Evolutionary conservation across 208 protist species (phyloP).

Genomic region (Strigomonas galati): DNA sequence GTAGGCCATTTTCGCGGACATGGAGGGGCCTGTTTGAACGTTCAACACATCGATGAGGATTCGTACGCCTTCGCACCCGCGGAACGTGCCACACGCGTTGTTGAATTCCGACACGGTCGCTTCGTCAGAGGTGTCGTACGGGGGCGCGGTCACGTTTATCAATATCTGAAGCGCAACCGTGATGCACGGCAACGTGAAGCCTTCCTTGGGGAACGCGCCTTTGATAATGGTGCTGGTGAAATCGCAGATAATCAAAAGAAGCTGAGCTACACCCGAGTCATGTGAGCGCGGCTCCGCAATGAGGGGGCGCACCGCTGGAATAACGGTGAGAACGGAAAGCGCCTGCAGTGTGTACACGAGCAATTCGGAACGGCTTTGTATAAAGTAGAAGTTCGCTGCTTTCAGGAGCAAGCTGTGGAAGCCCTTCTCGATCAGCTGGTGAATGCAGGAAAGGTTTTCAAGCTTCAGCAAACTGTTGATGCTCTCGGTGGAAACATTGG

Average conservation of each 20-base stretch:
- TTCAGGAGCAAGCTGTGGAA: conserved; percentile 67
- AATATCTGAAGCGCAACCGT: conserved; percentile 72
- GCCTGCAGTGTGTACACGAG: conserved; percentile 68
- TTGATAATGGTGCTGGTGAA: conserved; percentile 57
- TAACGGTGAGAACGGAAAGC: conserved; percentile 66
- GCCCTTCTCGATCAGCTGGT: conserved; percentile 56
- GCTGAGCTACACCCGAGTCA: conserved; percentile 73
- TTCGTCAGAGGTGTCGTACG: conserved; percentile 62
- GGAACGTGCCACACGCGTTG: conserved; percentile 60
- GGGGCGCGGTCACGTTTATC: conserved; percentile 64
- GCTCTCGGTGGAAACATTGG: conserved; percentile 69
- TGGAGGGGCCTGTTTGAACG: conserved; percentile 43
- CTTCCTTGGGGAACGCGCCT: conserved; percentile 59
- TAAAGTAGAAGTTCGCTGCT: conserved; percentile 75
- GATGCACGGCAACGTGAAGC: conserved; percentile 67
- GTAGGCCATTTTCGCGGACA: conserved; percentile 73
- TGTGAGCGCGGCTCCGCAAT: conserved; percentile 57
- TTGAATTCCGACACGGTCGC: conserved; percentile 61
- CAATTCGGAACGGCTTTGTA: conserved; percentile 75
- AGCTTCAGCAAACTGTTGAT: conserved; percentile 71
- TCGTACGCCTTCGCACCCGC: conserved; percentile 70
- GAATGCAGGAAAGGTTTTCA: conserved; percentile 53
- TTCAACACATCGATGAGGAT: conserved; percentile 73
- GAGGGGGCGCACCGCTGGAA: conserved; percentile 66
- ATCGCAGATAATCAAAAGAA: conserved; percentile 75